A percentile compares a stretch with the other conserved stretches of the same genome.
phyloP scores from a whole-genome alignment of 2,329 filamentous ascomycete species.

The Incumbomyces delicatus region DNA sequence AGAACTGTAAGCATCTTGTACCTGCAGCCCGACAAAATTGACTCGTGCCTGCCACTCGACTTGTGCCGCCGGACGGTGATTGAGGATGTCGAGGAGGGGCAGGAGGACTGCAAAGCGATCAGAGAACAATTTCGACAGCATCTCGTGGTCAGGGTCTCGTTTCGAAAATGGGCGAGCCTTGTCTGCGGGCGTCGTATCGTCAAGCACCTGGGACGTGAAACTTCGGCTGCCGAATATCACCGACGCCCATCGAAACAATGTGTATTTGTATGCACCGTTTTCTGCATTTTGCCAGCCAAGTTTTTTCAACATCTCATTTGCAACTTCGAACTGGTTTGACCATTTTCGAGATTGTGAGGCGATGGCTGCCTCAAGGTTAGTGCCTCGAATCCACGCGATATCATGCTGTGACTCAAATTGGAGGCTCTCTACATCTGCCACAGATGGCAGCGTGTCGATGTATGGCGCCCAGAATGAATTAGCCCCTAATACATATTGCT shows the following conservation, averaged over 20 bases:
- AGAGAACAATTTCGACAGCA: slow-evolving; percentile 29
- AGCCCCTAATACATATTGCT: slow-evolving; percentile 51
- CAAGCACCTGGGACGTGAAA: slow-evolving; percentile 35
- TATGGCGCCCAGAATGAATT: slow-evolving; percentile 61
- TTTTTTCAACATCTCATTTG: slow-evolving; percentile 24
- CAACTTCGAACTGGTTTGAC: slow-evolving; percentile 30
- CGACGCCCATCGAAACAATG: slow-evolving; percentile 37
- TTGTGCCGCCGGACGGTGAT: slow-evolving; percentile 54
- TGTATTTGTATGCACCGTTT: slow-evolving; percentile 31
- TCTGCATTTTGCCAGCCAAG: slow-evolving; percentile 23
- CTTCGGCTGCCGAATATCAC: slow-evolving; percentile 36
- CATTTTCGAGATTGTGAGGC: slow-evolving; percentile 27
- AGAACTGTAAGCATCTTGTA: slow-evolving; percentile 38
- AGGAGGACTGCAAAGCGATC: slow-evolving; percentile 60
- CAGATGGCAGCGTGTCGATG: slow-evolving; percentile 55
- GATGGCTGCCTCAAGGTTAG: slow-evolving; percentile 21
- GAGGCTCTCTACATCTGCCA: slow-evolving; percentile 50
- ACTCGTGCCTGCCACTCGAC: slow-evolving; percentile 48
- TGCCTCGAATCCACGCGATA: slow-evolving; percentile 36
- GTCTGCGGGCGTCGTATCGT: slow-evolving; percentile 23
- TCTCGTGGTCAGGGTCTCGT: slow-evolving; percentile 19
- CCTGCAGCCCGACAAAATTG: slow-evolving; percentile 31
- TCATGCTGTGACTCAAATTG: slow-evolving; percentile 57
- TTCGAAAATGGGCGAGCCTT: slow-evolving; percentile 9
- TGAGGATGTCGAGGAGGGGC: slow-evolving; percentile 62